A percentile compares a stretch with the other conserved stretches of the same genome.
phyloP scores from a whole-genome alignment of 139 green algal species.

The Yamagishiella unicocca region DNA sequence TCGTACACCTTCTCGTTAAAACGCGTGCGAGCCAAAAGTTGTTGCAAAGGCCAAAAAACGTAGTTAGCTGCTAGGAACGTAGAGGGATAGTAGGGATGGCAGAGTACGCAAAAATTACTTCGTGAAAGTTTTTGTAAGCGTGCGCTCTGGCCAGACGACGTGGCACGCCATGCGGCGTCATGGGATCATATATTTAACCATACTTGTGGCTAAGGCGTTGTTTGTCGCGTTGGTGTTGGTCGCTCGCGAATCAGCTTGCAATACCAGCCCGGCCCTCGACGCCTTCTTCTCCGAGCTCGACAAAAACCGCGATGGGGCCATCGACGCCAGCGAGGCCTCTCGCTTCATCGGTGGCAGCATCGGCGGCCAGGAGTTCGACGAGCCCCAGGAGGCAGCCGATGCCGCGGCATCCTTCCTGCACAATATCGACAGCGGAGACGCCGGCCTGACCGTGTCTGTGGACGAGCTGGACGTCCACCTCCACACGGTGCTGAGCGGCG shows the following conservation, averaged over 20 bases:
- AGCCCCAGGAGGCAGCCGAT: conserved; percentile 26
- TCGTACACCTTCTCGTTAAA: background rate
- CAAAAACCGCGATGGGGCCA: conserved; percentile 52
- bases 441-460: conserved; percentile 47
- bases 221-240: background rate
- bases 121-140: background rate
- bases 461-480: conserved; percentile 64
- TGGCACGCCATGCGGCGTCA: background rate
- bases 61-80: too few species aligned
- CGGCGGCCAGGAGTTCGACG: conserved; percentile 55
- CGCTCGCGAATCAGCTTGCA: background rate
- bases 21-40: background rate
- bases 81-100: background rate
- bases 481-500: conserved; percentile 53
- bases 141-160: background rate
- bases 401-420: conserved; percentile 51
- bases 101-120: background rate
- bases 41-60: background rate
- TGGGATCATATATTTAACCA: background rate
- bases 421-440: conserved; percentile 59
- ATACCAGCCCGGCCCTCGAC: background rate
- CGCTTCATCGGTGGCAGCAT: conserved; percentile 8
- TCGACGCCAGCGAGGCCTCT: conserved; percentile 38
- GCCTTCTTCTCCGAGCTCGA: conserved; percentile 58
- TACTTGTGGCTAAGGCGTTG: background rate